These are phyloP conservation scores for Flaveria trinervia DNA, from an alignment of 129 eudicot genomes.

Conservation along the genomic window DNA sequence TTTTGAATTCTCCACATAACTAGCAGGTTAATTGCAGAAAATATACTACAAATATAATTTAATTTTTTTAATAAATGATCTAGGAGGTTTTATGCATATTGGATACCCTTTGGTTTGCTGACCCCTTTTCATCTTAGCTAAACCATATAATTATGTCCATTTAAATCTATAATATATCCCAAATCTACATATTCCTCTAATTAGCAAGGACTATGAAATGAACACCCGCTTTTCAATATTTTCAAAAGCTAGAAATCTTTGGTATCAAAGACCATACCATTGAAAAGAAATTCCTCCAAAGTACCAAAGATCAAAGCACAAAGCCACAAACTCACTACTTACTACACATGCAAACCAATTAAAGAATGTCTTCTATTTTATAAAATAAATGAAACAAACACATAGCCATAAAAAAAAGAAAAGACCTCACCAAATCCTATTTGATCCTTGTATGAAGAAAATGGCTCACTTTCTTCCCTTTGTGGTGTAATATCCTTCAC, in stretches of 20 bases:
- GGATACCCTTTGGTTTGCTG: background rate
- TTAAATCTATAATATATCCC: background rate
- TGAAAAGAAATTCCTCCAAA: background rate
- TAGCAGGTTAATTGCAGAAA: background rate
- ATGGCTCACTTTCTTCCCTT: conserved; percentile 70
- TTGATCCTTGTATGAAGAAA: conserved; percentile 92
- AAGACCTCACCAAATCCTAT: conserved; percentile 72
- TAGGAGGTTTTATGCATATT: background rate
- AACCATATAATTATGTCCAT: background rate
- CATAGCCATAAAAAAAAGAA: background rate
- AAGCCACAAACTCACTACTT: background rate
- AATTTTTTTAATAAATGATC: background rate
- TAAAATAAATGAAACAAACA: background rate
- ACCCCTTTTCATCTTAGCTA: conserved; percentile 2
- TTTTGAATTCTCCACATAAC: background rate
- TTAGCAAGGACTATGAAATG: too few relatives aligned
- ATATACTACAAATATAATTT: background rate
- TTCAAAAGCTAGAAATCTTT: background rate
- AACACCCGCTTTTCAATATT: conserved; percentile 11
- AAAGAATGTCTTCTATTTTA: background rate
- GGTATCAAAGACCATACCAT: conserved; percentile 1
- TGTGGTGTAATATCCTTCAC: conserved; percentile 86
- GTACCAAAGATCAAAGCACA: background rate
- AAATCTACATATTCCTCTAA: background rate
- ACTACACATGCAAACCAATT: background rate